Base-by-base conservation (phyloP, 257 asterid genomes). In the Knoxia roxburghii region DNA sequence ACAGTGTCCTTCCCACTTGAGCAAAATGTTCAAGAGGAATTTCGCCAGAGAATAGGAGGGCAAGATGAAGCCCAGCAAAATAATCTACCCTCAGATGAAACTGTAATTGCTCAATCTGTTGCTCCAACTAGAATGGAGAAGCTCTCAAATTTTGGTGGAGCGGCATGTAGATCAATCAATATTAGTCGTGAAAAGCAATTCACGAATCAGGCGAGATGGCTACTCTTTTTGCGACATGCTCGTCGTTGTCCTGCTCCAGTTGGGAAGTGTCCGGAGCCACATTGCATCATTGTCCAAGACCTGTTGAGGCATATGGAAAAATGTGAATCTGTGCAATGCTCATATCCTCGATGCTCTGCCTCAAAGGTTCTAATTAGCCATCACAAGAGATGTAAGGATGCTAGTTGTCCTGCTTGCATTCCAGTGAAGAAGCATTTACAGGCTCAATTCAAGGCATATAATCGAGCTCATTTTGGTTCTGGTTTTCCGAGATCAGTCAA, bases 171-270 rank as follows among this genome's bases (percentile, higher is more conserved):
- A 69, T 77, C 83, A 49, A 76, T 74, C 75, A 71, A 67, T 68
- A 74, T 78, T 67, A 76, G 77, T 74, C 95, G 84, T 49, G 97
- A 90, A 27, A 72, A 72, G 65, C 85, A 86, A 76, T 86, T 71
- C 73, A 69, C 15, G 72, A 86, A 90, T 82, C 96, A 93, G 78
- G 83, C 70, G 82, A 86, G 77, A 76, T 90, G 98, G 98, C 80
- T 94, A 65, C 79, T 94, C 65, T 94, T 90, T 82, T 69, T 90
- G 84, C 65, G 80, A 67, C 99, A 94, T 84, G 99, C 98, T 59
- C 95, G 96, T 11, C 79, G 82, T 46, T 94, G 99, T 76, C 81
- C 87, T 68, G 80, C 80, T 73, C 86, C 90, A 60, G 96, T 79
- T 80, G 98, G 99, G 74, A 86, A 84, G 82, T 94, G 99, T 77